Evolutionary conservation across 1,139 yeast genomes (phyloP).

Genomic region (Candida sanyaensis): DNA sequence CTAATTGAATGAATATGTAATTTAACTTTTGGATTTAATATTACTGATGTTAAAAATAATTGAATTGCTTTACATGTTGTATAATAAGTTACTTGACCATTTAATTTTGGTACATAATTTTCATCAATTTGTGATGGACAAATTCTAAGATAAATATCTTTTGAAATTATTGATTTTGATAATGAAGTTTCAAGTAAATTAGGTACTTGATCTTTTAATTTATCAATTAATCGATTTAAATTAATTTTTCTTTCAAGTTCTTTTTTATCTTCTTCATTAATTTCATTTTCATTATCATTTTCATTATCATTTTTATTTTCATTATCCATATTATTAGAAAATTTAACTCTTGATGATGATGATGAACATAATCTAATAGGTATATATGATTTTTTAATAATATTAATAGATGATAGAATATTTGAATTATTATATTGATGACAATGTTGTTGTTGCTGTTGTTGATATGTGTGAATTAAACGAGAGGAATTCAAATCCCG

Average conservation of each 20-base stretch:
- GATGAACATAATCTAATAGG: not conserved
- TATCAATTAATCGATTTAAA: conserved; percentile 59
- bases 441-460: not conserved
- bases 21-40: conserved; percentile 50
- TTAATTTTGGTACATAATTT: conserved; percentile 57
- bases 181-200: conserved; percentile 50
- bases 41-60: conserved; percentile 52
- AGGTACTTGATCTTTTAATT: conserved; percentile 58
- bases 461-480: not conserved
- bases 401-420: not conserved
- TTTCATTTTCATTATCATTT: conserved; percentile 3
- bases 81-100: conserved; percentile 60
- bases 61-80: conserved; percentile 57
- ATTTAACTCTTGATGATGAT: not conserved
- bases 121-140: conserved; percentile 59
- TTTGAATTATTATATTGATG: not conserved
- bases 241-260: conserved; percentile 47
- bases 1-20: conserved; percentile 52
- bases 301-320: conserved; percentile 4
- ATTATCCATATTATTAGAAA: not conserved
- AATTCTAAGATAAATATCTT: conserved; percentile 56
- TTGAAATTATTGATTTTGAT: conserved; percentile 51
- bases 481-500: conserved; percentile 2
- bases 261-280: conserved; percentile 5
- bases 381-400: not conserved